phyloP scores from a whole-genome alignment of 139 green algal species.

The Chlorella vulgaris region DNA sequence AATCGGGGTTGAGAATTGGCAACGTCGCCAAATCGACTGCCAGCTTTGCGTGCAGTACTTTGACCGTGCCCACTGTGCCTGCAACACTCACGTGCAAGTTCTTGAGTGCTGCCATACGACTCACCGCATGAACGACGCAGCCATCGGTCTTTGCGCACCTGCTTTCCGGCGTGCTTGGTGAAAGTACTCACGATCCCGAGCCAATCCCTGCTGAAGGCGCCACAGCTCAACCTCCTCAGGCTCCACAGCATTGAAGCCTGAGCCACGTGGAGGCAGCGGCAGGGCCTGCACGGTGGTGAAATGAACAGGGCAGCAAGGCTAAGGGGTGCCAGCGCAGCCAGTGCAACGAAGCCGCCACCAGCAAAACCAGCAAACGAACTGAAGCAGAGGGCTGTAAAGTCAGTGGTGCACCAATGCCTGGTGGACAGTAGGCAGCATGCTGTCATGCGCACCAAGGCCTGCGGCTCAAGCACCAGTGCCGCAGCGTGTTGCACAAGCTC shows the following conservation, averaged over 20 bases:
- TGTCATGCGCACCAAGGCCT: neutral
- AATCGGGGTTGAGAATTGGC: constrained; percentile 18
- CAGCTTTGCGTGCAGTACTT: constrained; percentile 31
- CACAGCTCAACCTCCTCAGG: constrained; percentile 32
- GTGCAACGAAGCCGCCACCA: too few species aligned
- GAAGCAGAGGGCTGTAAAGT: neutral
- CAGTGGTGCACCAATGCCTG: too few species aligned
- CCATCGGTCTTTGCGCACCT: neutral
- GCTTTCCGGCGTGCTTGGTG: constrained; percentile 18
- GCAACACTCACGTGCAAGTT: too few species aligned
- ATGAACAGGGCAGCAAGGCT: too few species aligned
- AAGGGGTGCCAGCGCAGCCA: too few species aligned
- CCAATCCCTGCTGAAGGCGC: constrained; percentile 40
- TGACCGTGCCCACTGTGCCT: neutral
- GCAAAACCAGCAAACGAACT: too few species aligned
- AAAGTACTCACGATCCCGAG: constrained; percentile 33
- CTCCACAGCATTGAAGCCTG: neutral
- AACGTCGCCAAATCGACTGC: constrained; percentile 37
- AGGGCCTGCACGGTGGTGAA: neutral
- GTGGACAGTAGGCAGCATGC: too few species aligned
- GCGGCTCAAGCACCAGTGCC: constrained; percentile 10
- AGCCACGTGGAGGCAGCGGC: neutral
- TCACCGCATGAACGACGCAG: too few species aligned
- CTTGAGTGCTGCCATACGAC: too few species aligned
- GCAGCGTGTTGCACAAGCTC: neutral